Percentiles rank a stretch among this genome's conserved stretches.
phyloP scores from a whole-genome alignment of 1,284 basidiomycete species.

The Malassezia cuniculi region DNA sequence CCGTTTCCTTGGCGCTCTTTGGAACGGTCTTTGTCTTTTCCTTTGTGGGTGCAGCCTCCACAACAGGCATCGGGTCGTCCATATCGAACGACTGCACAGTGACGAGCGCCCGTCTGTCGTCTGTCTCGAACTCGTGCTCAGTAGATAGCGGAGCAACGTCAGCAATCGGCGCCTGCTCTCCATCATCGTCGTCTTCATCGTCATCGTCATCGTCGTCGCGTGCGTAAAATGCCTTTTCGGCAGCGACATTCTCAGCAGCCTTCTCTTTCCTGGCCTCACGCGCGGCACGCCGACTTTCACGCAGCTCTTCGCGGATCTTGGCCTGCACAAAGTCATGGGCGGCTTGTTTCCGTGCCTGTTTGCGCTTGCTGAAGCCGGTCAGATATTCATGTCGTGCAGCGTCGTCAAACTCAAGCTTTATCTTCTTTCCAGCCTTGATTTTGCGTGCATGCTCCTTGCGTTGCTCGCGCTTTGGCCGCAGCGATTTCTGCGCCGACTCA shows the following conservation, averaged over 20 bases:
- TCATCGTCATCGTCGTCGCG: slow-evolving; percentile 24
- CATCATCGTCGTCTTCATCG: slow-evolving; percentile 15
- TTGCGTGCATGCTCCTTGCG: slow-evolving; percentile 3
- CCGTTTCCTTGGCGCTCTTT: not conserved
- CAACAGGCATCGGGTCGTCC: not conserved
- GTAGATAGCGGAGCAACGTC: slow-evolving; percentile 4
- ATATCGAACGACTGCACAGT: slow-evolving; percentile 9
- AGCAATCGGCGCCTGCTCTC: slow-evolving; percentile 8
- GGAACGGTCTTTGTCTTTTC: not conserved
- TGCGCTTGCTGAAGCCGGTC: slow-evolving; percentile 42
- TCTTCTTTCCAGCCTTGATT: slow-evolving; percentile 15
- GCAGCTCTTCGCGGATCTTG: slow-evolving; percentile 26
- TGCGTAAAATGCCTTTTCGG: slow-evolving; percentile 27
- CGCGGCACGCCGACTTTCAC: slow-evolving; percentile 16
- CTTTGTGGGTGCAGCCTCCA: too few relatives aligned
- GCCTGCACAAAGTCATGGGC: slow-evolving; percentile 26
- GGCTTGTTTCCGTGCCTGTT: slow-evolving; percentile 34
- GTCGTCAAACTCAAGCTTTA: slow-evolving; percentile 36
- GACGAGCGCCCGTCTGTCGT: slow-evolving; percentile 11
- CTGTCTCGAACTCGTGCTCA: slow-evolving; percentile 3
- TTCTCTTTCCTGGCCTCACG: slow-evolving; percentile 25
- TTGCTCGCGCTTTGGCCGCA: not conserved
- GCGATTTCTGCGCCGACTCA: slow-evolving; percentile 17
- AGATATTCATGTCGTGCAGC: slow-evolving; percentile 34
- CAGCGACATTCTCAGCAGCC: slow-evolving; percentile 34